Conservation (phyloP, 352 stramenopile genomes). For the Phytophthora citricola region DNA sequence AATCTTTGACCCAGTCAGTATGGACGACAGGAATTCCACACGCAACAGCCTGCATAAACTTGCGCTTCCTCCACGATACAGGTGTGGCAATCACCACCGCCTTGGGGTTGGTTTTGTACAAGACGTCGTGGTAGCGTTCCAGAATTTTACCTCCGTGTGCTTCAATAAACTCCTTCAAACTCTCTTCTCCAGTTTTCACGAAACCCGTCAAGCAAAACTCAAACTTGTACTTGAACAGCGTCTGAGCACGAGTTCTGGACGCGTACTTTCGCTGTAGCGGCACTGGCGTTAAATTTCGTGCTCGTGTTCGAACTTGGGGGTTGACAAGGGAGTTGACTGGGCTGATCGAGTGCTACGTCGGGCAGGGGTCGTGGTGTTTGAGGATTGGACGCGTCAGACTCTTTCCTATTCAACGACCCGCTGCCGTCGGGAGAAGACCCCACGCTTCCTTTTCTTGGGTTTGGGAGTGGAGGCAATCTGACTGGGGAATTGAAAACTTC, state of each 20-base stretch:
- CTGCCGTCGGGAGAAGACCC: slow-evolving; percentile 7
- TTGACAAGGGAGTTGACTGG: slow-evolving; percentile 46
- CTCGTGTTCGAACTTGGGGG: slow-evolving; percentile 55
- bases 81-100: slow-evolving; percentile 78
- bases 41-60: slow-evolving; percentile 84
- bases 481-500: slow-evolving; percentile 8
- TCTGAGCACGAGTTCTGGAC: slow-evolving; percentile 48
- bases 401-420: slow-evolving; percentile 2
- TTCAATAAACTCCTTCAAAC: slow-evolving; percentile 66
- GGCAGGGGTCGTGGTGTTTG: slow-evolving; percentile 24
- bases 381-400: slow-evolving; percentile 3
- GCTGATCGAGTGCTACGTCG: slow-evolving; percentile 30
- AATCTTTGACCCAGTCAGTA: slow-evolving; percentile 80
- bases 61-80: slow-evolving; percentile 78
- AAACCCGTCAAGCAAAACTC: slow-evolving; percentile 85
- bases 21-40: slow-evolving; percentile 85
- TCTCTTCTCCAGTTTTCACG: slow-evolving; percentile 52
- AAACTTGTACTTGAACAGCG: slow-evolving; percentile 77
- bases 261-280: slow-evolving; percentile 54
- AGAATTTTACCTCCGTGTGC: slow-evolving; percentile 68
- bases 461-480: slow-evolving; percentile 19
- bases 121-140: slow-evolving; percentile 53
- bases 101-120: slow-evolving; percentile 57
- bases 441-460: slow-evolving; percentile 28
- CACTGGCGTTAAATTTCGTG: slow-evolving; percentile 53